Conservation (phyloP, 2,329 filamentous ascomycete genomes). For the Beauveria pseudobassiana region DNA sequence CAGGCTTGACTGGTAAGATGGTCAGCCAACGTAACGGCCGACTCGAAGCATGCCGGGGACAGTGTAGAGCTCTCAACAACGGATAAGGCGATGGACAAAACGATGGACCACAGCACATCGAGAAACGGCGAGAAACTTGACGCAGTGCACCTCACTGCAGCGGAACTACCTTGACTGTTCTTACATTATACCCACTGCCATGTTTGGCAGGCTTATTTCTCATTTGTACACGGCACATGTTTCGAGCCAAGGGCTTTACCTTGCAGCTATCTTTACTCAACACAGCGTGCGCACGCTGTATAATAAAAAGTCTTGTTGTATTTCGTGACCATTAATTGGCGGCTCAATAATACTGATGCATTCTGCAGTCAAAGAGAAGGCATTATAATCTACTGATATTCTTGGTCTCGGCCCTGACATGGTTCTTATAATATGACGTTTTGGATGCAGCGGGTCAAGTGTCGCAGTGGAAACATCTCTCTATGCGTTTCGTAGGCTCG, state of each 20-base stretch:
- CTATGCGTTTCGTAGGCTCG: no score
- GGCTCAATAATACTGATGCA: no score
- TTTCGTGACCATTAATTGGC: background rate
- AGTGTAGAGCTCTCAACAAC: background rate
- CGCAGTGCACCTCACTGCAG: no score
- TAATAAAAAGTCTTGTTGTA: background rate
- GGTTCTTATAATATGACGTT: no score
- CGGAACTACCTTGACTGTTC: background rate
- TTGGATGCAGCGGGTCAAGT: no score
- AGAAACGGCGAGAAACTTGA: background rate
- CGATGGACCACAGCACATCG: background rate
- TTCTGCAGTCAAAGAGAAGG: no score
- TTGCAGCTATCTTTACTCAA: background rate
- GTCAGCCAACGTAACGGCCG: background rate
- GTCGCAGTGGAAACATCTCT: no score
- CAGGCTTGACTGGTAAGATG: background rate
- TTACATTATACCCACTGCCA: conserved; percentile 4
- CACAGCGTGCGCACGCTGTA: background rate
- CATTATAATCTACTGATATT: no score
- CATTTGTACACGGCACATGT: background rate
- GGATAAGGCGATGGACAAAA: background rate
- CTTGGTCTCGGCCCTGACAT: no score
- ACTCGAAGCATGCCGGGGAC: background rate
- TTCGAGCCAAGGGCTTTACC: background rate
- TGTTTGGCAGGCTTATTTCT: background rate